Evolutionary conservation across 139 green algal genomes (phyloP).

Genomic region (Micractinium conductrix): DNA sequence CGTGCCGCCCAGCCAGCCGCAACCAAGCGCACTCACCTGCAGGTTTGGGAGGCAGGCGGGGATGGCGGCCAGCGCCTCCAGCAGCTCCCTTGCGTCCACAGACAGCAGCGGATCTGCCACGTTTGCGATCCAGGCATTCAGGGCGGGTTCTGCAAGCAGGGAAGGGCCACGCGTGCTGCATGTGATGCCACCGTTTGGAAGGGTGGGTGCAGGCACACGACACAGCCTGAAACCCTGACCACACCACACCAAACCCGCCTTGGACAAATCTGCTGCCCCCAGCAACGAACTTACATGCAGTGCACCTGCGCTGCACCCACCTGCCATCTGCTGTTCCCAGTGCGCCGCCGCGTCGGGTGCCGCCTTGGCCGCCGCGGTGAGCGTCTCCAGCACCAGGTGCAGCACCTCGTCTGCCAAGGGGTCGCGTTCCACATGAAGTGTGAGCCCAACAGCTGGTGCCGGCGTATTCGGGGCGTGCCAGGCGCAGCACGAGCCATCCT

Average conservation of each 20-base stretch:
- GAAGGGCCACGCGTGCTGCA: no score
- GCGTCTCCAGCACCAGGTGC: slow-evolving; percentile 82
- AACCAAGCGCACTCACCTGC: slow-evolving; percentile 13
- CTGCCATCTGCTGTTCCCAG: slow-evolving; percentile 53
- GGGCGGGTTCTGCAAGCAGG: slow-evolving; percentile 24
- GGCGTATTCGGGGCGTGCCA: no score
- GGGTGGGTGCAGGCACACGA: no score
- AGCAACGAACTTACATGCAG: no score
- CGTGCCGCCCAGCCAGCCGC: not conserved
- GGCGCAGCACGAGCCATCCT: no score
- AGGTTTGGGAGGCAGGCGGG: slow-evolving; percentile 56
- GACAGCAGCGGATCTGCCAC: slow-evolving; percentile 74
- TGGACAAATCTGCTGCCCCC: no score
- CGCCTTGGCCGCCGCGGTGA: slow-evolving; percentile 53
- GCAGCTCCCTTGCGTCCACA: slow-evolving; percentile 59
- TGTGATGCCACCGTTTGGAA: no score
- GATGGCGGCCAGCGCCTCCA: slow-evolving; percentile 60
- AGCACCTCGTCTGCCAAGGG: slow-evolving; percentile 38
- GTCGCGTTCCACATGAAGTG: not conserved
- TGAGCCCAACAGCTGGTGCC: no score
- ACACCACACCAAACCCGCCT: no score
- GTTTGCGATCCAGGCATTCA: slow-evolving; percentile 67
- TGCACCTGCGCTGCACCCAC: not conserved
- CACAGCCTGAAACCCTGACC: no score
- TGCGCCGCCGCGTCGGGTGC: slow-evolving; percentile 31